Conservation (phyloP, 2,329 filamentous ascomycete genomes). For the Ascochyta fabae region DNA sequence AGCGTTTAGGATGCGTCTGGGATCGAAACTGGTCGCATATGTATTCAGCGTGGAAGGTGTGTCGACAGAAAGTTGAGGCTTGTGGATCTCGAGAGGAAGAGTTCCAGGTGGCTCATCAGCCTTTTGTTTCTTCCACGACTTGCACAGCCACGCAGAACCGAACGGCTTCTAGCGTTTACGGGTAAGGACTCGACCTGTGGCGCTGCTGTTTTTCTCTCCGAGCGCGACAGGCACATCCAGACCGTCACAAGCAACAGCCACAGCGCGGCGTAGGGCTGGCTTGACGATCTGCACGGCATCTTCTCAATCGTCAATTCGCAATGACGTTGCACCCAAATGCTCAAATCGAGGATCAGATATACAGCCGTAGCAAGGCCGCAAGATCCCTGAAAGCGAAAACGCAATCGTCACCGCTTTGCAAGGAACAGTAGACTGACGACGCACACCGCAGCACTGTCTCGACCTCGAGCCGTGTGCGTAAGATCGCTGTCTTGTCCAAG, state of each 20-base stretch:
- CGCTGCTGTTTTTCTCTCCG: conserved; percentile 9
- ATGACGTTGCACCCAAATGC: background rate
- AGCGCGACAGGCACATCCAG: conserved; percentile 3
- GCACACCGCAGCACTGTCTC: background rate
- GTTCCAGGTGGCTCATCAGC: conserved; percentile 11
- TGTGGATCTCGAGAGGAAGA: conserved; percentile 1
- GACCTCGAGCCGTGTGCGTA: background rate
- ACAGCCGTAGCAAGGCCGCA: background rate
- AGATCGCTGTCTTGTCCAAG: background rate
- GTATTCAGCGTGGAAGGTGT: background rate
- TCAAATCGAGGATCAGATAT: background rate
- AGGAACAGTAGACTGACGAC: background rate
- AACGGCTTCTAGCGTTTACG: conserved; percentile 17
- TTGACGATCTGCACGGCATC: background rate
- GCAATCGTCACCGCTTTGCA: background rate
- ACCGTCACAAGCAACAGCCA: conserved; percentile 13
- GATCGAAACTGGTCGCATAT: background rate
- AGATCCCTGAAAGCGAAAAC: background rate
- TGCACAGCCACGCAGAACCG: conserved; percentile 18
- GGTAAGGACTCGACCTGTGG: conserved; percentile 17
- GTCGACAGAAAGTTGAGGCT: conserved; percentile 5
- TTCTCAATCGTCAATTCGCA: background rate
- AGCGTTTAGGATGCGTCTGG: conserved; percentile 15
- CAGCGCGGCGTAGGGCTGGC: conserved; percentile 3
- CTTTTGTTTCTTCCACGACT: conserved; percentile 11